Base-by-base conservation (phyloP, 2,329 filamentous ascomycete species). In the Neonectria faginata region DNA sequence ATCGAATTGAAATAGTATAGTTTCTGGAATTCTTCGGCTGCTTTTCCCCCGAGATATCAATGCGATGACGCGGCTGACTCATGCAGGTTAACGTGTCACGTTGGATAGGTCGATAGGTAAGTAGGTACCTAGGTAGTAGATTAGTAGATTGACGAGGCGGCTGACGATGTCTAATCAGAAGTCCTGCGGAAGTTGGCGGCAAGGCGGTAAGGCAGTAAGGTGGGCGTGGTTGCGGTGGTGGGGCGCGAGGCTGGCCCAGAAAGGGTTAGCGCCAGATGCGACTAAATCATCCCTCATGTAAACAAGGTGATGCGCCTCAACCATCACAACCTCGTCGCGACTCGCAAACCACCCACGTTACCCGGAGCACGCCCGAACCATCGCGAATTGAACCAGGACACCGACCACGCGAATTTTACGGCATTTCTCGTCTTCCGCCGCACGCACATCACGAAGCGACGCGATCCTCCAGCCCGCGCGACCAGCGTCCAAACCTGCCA, bases 281-380 rank as follows among this genome's bases (percentile, higher is more conserved):
- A 60, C 63, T 70, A 70, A 73, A 66, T 70, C 67, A 66, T 69
- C 64, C 57, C 67, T 71, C 67, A 73, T 75, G 73, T 75, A 75
- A 74, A 74, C 72, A 74, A 73, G 72, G 56, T 57, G 61, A 74
- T 74, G 72, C 71, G 72, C 66, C 66, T 67, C 67, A 66, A 65
- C 68, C 60, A 70, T 64, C 65, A 71, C 69, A 67, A 67, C 64
- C 66, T 69, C 65, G 56, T 73, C 73, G 71, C 73, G 70, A 75
- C 70, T 60, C 64, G 64, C 59, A 67, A 67, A 67, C 57, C 57
- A 62, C 66, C 57, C 70, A 67, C 62, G 33, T 60, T 58, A 63
- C 44, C 65, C 42, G 41, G 57, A 64, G 58, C 64, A 62, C 44
- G 44, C 53, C 57, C 45, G 50, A 69, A 31, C 12, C 57, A 68